Conservation (phyloP, 306 rosid genomes). For the Potentilla sterilis region DNA sequence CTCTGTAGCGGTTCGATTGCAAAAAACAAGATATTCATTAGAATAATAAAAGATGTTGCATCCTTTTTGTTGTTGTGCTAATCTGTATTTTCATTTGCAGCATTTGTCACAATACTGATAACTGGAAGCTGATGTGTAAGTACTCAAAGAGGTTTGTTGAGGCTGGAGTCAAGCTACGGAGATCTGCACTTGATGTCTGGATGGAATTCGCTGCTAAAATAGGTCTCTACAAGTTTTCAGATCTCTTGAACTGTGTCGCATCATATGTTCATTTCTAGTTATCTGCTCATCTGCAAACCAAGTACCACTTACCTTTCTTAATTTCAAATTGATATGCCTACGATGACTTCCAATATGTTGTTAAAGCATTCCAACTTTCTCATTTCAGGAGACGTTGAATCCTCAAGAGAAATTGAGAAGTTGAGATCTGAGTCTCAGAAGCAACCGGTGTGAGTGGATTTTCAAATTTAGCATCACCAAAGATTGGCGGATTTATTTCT, state of each 20-base stretch:
- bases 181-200: conserved; percentile 65
- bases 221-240: conserved; percentile 37
- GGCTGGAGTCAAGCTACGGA: conserved; percentile 77
- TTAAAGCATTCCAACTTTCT: conserved; percentile 29
- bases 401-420: conserved; percentile 74
- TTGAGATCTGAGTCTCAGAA: conserved; percentile 66
- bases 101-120: conserved; percentile 67
- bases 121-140: conserved; percentile 69
- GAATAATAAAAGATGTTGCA: background rate
- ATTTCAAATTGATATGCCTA: conserved; percentile 10
- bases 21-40: background rate
- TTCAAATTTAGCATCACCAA: conserved; percentile 18
- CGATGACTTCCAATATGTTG: conserved; percentile 7
- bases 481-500: too few relatives aligned
- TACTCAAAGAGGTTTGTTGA: conserved; percentile 63
- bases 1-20: background rate
- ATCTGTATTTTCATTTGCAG: conserved; percentile 46
- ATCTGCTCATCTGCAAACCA: background rate
- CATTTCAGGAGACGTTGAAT: conserved; percentile 58
- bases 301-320: conserved; percentile 4
- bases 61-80: conserved; percentile 15
- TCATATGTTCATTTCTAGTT: background rate
- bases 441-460: conserved; percentile 61
- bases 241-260: conserved; percentile 13
- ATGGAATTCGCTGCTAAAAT: conserved; percentile 76